phyloP scores from a whole-genome alignment of 2,329 filamentous ascomycete species.

The Aspergillus pseudotamarii region DNA sequence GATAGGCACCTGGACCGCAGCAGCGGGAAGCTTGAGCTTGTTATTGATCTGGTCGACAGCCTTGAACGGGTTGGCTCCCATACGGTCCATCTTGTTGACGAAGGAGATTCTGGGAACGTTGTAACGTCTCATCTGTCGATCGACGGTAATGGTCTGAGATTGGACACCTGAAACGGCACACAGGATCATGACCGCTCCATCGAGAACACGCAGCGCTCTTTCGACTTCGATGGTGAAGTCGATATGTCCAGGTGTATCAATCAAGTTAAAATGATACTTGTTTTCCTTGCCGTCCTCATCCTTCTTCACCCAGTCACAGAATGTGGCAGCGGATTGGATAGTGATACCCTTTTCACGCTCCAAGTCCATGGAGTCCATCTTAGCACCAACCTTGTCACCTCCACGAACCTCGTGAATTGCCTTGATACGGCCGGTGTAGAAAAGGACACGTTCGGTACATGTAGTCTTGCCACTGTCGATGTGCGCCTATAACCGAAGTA shows the following conservation, averaged over 20 bases:
- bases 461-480: conserved; percentile 99
- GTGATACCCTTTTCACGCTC: conserved; percentile 99
- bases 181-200: conserved; percentile 97
- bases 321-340: conserved; percentile 96
- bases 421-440: conserved; percentile 96
- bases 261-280: conserved; percentile 96
- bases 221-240: conserved; percentile 99
- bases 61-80: conserved; percentile 98
- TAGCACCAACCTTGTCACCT: conserved; percentile 91
- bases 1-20: conserved; percentile 92
- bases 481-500: conserved; percentile 66
- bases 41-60: conserved; percentile 96
- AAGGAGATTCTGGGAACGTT: conserved; percentile 95
- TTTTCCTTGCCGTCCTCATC: conserved; percentile 76
- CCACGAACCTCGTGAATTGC: conserved; percentile 90
- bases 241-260: conserved; percentile 97
- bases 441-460: conserved; percentile 92
- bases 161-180: conserved; percentile 97
- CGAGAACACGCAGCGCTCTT: conserved; percentile 87
- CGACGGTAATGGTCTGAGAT: conserved; percentile 96
- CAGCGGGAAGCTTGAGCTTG: conserved; percentile 90
- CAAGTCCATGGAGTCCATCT: conserved; percentile 99
- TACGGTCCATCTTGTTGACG: conserved; percentile 99
- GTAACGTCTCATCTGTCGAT: conserved; percentile 98
- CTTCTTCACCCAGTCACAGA: conserved; percentile 93